These are phyloP conservation scores for Hypoxylon sp. DNA, from an alignment of 2,329 filamentous ascomycete genomes.

Conservation along the genomic window DNA sequence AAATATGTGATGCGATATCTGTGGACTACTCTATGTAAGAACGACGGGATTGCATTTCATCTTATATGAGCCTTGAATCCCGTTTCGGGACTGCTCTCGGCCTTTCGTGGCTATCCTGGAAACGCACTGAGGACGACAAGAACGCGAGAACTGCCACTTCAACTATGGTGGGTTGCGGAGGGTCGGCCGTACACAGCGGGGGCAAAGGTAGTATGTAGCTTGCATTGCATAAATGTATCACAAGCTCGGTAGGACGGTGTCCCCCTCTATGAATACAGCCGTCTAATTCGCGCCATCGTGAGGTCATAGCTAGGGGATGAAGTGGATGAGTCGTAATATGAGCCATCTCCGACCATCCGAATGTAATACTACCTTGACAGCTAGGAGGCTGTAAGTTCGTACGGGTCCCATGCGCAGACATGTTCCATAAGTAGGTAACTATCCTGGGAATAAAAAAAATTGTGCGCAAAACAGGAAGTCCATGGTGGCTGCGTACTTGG, in stretches of 20 bases:
- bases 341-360: conserved; percentile 40
- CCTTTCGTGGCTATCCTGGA: conserved; percentile 16
- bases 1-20: neutral
- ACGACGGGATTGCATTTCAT: conserved; percentile 9
- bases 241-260: conserved; percentile 5
- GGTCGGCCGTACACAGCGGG: conserved; percentile 22
- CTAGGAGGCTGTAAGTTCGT: conserved; percentile 13
- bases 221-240: conserved; percentile 21
- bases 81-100: conserved; percentile 9
- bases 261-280: conserved; percentile 11
- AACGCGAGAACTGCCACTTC: conserved; percentile 1
- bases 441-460: neutral
- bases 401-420: neutral
- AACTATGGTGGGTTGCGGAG: conserved; percentile 27
- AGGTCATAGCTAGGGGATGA: conserved; percentile 18
- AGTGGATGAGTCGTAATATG: conserved; percentile 13
- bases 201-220: neutral
- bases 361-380: conserved; percentile 18
- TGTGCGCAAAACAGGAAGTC: conserved; percentile 4
- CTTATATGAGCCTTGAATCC: conserved; percentile 28
- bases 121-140: conserved; percentile 7
- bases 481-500: neutral
- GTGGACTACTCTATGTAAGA: neutral
- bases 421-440: neutral
- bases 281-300: conserved; percentile 4